A percentile compares a stretch with the other conserved stretches of the same genome.
Conservation (phyloP, 1,284 basidiomycete genomes). For the Pholiota adiposa region DNA sequence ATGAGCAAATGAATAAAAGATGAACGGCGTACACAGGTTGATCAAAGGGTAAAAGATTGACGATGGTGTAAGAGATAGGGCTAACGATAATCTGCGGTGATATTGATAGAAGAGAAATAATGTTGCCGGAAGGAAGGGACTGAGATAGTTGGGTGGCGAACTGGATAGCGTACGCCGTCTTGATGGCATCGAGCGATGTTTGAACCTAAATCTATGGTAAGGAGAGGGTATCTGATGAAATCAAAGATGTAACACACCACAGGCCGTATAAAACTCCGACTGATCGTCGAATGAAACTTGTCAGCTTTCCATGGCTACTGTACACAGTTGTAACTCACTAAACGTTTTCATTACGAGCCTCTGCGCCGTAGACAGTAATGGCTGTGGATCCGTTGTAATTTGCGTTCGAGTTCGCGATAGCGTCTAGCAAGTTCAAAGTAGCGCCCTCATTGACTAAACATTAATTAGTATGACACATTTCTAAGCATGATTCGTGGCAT, state of each 20-base stretch:
- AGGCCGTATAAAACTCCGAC: constrained; percentile 28
- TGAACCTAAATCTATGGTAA: constrained; percentile 22
- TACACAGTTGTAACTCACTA: constrained; percentile 42
- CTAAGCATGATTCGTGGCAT: neutral
- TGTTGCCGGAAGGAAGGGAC: constrained; percentile 34
- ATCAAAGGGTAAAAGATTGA: constrained; percentile 71
- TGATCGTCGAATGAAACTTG: too few relatives aligned
- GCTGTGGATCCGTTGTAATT: constrained; percentile 39
- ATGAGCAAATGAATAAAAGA: neutral
- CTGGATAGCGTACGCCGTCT: constrained; percentile 38
- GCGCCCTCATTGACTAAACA: constrained; percentile 44
- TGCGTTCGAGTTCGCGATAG: constrained; percentile 36
- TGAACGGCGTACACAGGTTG: constrained; percentile 53
- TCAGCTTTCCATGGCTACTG: too few relatives aligned
- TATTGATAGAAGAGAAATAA: constrained; percentile 49
- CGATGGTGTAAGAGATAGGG: constrained; percentile 53
- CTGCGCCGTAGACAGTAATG: constrained; percentile 37
- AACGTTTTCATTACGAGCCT: constrained; percentile 49
- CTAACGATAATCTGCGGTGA: constrained; percentile 63
- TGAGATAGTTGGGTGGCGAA: constrained; percentile 40
- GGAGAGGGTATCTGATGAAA: too few relatives aligned
- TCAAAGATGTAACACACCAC: constrained; percentile 21
- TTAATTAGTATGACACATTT: neutral
- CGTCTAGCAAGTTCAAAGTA: constrained; percentile 34
- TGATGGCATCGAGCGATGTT: constrained; percentile 28